Base-by-base conservation (phyloP, 2,329 filamentous ascomycete genomes). In the Ophiostoma ips region DNA sequence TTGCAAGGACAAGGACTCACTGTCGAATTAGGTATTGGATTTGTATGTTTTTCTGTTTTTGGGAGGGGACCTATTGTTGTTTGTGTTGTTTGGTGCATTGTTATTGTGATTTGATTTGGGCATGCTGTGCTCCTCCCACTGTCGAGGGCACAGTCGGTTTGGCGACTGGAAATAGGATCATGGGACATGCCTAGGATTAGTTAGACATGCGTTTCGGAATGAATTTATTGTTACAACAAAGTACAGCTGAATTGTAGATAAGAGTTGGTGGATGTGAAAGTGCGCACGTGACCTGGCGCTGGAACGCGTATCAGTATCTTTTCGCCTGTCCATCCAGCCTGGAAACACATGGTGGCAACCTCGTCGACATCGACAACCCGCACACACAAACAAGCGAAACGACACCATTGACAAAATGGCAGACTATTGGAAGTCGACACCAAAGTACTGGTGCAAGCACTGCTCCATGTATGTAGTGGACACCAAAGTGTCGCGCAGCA, bases 371-470 rank as follows among this genome's bases (percentile, higher is more conserved):
- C 38, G 12, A 24, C 21, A 18, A 10, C 24, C 18, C 21, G 1
- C 3, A 21, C 19, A 10, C 9, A 15, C 30, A 13, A 15, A 35
- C 12, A 3, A 28, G 31, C 10, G 15, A 16, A n/a, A 21, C 38
- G 3, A 5, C 15, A 35, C 31, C 11, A 35, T 13, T n/a, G 11
- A 16, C n/a, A 48, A 15, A n/a, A 96, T 98, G 92, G 83, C 92
- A 0, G 92, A 96, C 73, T 94, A 95, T 69, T 96, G 92, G 92
- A 96, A 96, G 65, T 95, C 90, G 18, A 95, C 89, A 64, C 89
- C 89, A 6, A 90, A 84, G 63, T 94, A 94, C 70, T 96, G 89
- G 88, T 98, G 92, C 77, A 96, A 96, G 66, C 87, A 95, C 71
- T 98, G 92, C 76, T 79, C 80, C 62, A 78, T 77, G 62, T 96